These are phyloP conservation scores for Metschnikowia orientalis DNA, from an alignment of 805 yeast species.

Conservation along the genomic window DNA sequence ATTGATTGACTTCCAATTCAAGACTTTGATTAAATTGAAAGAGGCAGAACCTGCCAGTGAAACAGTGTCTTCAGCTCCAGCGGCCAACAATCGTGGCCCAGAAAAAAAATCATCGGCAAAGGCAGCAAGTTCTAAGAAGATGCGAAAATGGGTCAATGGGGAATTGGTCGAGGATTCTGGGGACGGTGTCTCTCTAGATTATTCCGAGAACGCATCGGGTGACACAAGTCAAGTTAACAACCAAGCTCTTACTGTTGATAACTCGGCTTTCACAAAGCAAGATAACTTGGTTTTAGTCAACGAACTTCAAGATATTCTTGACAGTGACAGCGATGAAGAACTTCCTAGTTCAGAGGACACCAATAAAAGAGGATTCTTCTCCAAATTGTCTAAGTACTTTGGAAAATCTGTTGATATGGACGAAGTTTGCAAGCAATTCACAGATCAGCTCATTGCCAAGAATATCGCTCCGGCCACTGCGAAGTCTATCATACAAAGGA, in stretches of 20 bases:
- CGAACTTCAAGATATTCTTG: conserved; percentile 38
- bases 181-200: conserved; percentile 27
- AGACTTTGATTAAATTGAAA: conserved; percentile 32
- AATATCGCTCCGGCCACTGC: conserved; percentile 93
- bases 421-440: conserved; percentile 59
- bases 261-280: conserved; percentile 34
- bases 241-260: conserved; percentile 12
- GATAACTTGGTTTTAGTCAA: conserved; percentile 38
- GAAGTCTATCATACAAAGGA: conserved; percentile 60
- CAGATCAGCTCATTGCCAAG: conserved; percentile 74
- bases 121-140: conserved; percentile 21
- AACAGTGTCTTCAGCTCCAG: too few species aligned
- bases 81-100: too few species aligned
- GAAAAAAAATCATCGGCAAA: too few species aligned
- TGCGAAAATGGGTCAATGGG: conserved; percentile 43
- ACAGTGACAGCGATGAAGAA: conserved; percentile 26
- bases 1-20: conserved; percentile 37
- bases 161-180: conserved; percentile 29
- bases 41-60: conserved; percentile 6
- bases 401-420: conserved; percentile 46
- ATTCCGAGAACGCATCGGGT: conserved; percentile 20
- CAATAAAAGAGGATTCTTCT: conserved; percentile 25
- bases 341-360: conserved; percentile 10
- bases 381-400: conserved; percentile 34
- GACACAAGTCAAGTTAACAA: too few species aligned